phyloP scores from a whole-genome alignment of 495 filamentous ascomycete species.

The Friedmanniomyces simplex region DNA sequence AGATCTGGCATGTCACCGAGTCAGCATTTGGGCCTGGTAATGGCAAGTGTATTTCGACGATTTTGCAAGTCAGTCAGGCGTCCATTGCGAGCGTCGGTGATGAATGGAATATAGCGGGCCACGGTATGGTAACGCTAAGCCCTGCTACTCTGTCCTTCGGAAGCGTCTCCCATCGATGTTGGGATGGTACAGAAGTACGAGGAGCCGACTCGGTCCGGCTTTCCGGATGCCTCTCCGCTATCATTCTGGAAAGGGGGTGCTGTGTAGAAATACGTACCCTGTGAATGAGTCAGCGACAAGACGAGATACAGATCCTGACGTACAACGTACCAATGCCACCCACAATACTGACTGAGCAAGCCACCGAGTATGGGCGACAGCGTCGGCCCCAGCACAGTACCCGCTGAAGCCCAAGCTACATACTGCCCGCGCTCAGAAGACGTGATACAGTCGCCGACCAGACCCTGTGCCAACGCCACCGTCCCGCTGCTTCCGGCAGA shows the following conservation, averaged over 20 bases:
- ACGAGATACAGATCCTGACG: background rate
- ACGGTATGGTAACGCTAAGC: no score
- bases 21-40: background rate
- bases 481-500: conserved; percentile 39
- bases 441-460: conserved; percentile 37
- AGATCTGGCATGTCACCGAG: conserved; percentile 4
- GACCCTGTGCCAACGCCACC: conserved; percentile 33
- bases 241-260: no score
- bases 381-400: conserved; percentile 20
- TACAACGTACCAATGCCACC: conserved; percentile 12
- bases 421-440: conserved; percentile 39
- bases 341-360: conserved; percentile 10
- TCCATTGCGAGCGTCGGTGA: no score
- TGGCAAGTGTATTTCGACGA: background rate
- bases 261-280: background rate
- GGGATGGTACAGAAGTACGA: no score
- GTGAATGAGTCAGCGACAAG: background rate
- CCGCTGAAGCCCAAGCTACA: conserved; percentile 31
- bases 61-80: no score
- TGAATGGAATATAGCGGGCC: no score
- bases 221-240: no score
- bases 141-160: no score
- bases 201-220: no score
- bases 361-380: conserved; percentile 29
- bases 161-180: no score